These are phyloP conservation scores for Fusarium siculi DNA, from an alignment of 2,329 filamentous ascomycete genomes.

Conservation along the genomic window DNA sequence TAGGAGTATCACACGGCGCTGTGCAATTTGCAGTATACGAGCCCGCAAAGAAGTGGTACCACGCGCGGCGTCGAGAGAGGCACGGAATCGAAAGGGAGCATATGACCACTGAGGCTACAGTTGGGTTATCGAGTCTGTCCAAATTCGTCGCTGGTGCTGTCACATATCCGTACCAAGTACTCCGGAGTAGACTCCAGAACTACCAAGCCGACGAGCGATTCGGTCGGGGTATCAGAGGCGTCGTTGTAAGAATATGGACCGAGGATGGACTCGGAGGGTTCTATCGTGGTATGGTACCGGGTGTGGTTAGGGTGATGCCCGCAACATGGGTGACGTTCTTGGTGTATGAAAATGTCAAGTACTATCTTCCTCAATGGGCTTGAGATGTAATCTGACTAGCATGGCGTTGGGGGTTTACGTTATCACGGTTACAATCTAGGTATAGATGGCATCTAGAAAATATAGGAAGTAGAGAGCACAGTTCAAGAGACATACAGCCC, in stretches of 20 bases:
- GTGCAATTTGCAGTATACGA: constrained; percentile 98
- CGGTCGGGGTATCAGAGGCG: constrained; percentile 75
- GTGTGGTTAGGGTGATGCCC: constrained; percentile 89
- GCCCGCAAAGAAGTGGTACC: constrained; percentile 66
- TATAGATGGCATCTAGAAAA: not conserved
- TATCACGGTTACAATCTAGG: not conserved
- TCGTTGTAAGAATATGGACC: constrained; percentile 76
- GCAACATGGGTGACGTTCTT: constrained; percentile 97
- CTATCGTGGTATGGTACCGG: constrained; percentile 90
- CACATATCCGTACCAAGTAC: constrained; percentile 95
- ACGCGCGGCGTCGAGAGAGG: constrained; percentile 53
- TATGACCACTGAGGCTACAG: constrained; percentile 78
- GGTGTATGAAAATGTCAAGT: constrained; percentile 94
- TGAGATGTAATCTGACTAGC: constrained; percentile 1
- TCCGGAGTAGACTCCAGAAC: constrained; percentile 88
- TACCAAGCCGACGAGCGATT: constrained; percentile 84
- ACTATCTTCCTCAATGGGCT: constrained; percentile 67
- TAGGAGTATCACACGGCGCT: constrained; percentile 91
- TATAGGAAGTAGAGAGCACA: not conserved
- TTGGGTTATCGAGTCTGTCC: constrained; percentile 81
- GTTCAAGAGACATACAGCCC: not conserved
- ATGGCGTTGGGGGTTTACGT: constrained; percentile 1
- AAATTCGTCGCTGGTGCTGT: constrained; percentile 90
- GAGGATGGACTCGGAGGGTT: constrained; percentile 86
- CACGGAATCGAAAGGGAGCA: constrained; percentile 34